These are phyloP conservation scores for Diaporthe sp. DNA, from an alignment of 2,329 filamentous ascomycete genomes.

Conservation along the genomic window DNA sequence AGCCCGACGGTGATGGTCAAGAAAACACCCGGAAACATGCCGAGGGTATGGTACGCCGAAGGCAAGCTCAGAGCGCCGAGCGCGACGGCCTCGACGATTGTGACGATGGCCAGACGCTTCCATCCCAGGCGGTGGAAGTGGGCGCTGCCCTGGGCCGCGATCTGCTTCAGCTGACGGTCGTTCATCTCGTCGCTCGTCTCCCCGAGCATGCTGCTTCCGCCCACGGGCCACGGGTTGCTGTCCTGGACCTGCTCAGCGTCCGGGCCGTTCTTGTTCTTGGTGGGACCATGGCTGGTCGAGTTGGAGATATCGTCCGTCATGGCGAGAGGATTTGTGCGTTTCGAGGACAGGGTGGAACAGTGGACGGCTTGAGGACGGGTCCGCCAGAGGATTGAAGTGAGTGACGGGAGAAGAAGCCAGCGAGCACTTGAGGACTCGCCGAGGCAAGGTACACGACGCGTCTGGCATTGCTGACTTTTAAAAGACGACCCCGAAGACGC, in stretches of 20 bases:
- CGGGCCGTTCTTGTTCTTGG: constrained; percentile 25
- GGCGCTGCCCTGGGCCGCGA: constrained; percentile 59
- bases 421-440: constrained; percentile 17
- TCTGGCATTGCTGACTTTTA: constrained; percentile 21
- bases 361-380: not conserved
- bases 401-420: constrained; percentile 16
- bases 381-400: not conserved
- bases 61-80: constrained; percentile 68
- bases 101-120: constrained; percentile 68
- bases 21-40: constrained; percentile 62
- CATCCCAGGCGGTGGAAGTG: constrained; percentile 69
- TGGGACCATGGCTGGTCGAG: constrained; percentile 23
- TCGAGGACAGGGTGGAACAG: not conserved
- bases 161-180: constrained; percentile 52
- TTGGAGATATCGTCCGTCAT: constrained; percentile 17
- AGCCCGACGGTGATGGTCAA: constrained; percentile 53
- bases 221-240: constrained; percentile 14
- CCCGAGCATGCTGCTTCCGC: constrained; percentile 25
- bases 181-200: constrained; percentile 31
- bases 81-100: constrained; percentile 71
- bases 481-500: constrained; percentile 14
- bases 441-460: constrained; percentile 8
- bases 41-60: constrained; percentile 65
- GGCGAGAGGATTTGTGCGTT: not conserved
- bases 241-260: constrained; percentile 29